Evolutionary conservation across 805 yeast species (phyloP).

Genomic region (Saturnispora sanitii): DNA sequence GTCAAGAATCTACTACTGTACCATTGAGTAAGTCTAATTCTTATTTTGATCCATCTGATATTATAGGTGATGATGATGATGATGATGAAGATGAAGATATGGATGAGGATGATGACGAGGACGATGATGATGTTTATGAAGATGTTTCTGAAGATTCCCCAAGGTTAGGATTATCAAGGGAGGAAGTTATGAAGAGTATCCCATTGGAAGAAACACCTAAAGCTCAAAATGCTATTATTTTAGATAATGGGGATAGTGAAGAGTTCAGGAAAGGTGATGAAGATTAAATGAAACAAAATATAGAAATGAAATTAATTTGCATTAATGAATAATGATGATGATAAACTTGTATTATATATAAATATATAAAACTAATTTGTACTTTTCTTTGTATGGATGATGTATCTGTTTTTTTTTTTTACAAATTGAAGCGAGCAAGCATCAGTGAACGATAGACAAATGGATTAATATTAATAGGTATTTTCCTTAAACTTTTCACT

Average conservation of each 20-base stretch:
- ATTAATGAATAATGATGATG: no score
- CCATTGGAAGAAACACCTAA: constrained; percentile 15
- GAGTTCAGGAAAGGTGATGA: constrained; percentile 27
- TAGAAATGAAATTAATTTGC: no score
- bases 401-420: no score
- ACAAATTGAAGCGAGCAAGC: no score
- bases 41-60: constrained; percentile 8
- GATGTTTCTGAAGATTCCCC: not conserved
- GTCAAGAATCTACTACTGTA: not conserved
- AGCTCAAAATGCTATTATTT: constrained; percentile 23
- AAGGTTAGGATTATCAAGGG: constrained; percentile 10
- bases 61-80: constrained; percentile 5
- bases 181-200: constrained; percentile 12
- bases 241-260: constrained; percentile 34
- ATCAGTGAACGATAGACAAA: no score
- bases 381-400: no score
- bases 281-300: not conserved
- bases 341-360: no score
- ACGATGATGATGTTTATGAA: not conserved
- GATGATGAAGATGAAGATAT: constrained; percentile 5
- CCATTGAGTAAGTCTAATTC: not conserved
- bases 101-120: constrained; percentile 2
- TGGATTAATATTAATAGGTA: no score
- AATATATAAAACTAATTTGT: no score
- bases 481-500: no score